Evolutionary conservation across 257 asterid species (phyloP).

Genomic region (Pogostemon cablin): DNA sequence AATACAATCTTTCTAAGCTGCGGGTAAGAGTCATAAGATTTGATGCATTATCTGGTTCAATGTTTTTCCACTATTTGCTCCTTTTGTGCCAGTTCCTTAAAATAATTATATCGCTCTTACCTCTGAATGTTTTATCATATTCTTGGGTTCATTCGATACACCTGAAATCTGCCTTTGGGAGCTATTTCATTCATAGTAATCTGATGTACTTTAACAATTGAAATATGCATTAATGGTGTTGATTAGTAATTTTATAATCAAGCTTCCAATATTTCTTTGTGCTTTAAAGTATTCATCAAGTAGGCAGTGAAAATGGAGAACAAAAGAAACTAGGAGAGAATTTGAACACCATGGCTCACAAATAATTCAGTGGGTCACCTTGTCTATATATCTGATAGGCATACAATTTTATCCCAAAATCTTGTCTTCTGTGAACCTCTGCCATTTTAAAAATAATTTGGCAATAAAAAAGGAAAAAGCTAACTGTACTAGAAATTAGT

Average conservation of each 20-base stretch:
- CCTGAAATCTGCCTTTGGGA: neutral
- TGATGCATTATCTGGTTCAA: conserved; percentile 3
- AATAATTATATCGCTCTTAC: conserved; percentile 18
- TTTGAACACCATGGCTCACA: neutral
- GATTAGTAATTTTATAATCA: neutral
- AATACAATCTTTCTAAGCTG: conserved; percentile 71
- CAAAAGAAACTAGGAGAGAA: neutral
- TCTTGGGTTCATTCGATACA: neutral
- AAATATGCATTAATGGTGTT: neutral
- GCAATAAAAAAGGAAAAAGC: neutral
- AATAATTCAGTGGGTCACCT: neutral
- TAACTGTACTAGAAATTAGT: neutral
- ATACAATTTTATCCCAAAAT: neutral
- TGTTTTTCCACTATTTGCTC: neutral
- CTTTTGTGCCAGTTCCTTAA: neutral
- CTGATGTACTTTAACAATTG: neutral
- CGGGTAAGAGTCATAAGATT: conserved; percentile 67
- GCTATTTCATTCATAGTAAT: neutral
- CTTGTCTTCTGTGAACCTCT: neutral
- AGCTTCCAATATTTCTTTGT: neutral
- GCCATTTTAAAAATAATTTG: neutral
- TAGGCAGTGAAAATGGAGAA: neutral
- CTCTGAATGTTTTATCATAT: conserved; percentile 15
- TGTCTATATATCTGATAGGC: conserved; percentile 1
- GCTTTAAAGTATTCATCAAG: neutral